These are phyloP conservation scores for Diplodia sapinea DNA, from an alignment of 2,329 filamentous ascomycete genomes.

Conservation along the genomic window DNA sequence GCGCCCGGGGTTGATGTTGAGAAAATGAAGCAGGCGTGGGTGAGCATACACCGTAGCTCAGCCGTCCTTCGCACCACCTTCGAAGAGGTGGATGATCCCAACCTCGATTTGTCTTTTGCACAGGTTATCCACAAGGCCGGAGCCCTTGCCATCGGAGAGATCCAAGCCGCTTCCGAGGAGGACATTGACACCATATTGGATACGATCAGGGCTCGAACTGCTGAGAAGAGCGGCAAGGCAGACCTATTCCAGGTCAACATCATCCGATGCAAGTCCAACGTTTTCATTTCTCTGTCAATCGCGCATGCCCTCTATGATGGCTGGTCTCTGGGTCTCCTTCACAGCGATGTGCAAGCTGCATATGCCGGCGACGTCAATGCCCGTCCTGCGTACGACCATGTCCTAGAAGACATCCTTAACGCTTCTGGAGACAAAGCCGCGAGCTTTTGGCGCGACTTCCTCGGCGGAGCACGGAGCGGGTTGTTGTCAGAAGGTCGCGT, in stretches of 20 bases:
- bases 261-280: conserved; percentile 42
- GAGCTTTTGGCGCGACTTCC: conserved; percentile 73
- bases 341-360: conserved; percentile 70
- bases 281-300: conserved; percentile 69
- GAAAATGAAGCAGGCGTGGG: conserved; percentile 67
- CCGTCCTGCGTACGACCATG: conserved; percentile 58
- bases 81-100: conserved; percentile 66
- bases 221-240: conserved; percentile 25
- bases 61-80: conserved; percentile 81
- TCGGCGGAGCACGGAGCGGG: conserved; percentile 56
- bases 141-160: conserved; percentile 46
- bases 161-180: conserved; percentile 35
- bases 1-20: conserved; percentile 59
- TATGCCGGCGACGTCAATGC: conserved; percentile 58
- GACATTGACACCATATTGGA: conserved; percentile 44
- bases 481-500: background rate
- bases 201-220: conserved; percentile 45
- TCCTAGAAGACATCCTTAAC: conserved; percentile 62
- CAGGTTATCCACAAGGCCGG: conserved; percentile 56
- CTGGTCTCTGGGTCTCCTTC: conserved; percentile 77
- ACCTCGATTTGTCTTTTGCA: conserved; percentile 61
- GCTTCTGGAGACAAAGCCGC: conserved; percentile 55
- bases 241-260: conserved; percentile 48
- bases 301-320: conserved; percentile 91
- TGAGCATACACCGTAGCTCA: conserved; percentile 61